Evolutionary conservation across 1,139 yeast species (phyloP), one percentile per base, ranked within the genome.

Genomic region (Saccharomyces pastorianus): DNA sequence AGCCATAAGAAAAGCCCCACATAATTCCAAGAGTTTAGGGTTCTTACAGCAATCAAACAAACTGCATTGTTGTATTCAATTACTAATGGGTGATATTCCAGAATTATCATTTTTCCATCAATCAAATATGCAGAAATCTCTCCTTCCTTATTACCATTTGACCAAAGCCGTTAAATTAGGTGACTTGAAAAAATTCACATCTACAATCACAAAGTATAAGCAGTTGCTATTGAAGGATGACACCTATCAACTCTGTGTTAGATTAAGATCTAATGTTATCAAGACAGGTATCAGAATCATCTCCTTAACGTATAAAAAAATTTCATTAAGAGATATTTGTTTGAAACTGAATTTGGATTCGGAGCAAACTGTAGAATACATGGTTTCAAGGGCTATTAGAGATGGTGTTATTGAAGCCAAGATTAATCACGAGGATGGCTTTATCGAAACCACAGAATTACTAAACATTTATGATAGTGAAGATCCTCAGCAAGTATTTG

Each of bases 371-470:
- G 96, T 97, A 1, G 99, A 95, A 73, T 95, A 93, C 70, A 91
- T 93, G 69, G 96, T 93, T 38, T 88, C 96, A 44, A 93, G 95
- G 74, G 95, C 98, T 38, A 93, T 95, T 58, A 84, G 96, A 66
- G 99, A 95, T 70, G 97, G 96, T 54, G 99, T 95, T 52, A 89
- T 95, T 70, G 99, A 93, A 66, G 99, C 99, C 4, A 82, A 84
- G 53, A 86, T 95, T 61, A 88, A 93, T 68, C 97, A 91, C 72
- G 90, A 88, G 69, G 79, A 82, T 61, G 98, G 98, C 1, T 91
- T 76, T 69, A 90, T 95, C 88, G 93, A 90, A 73, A 86, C 95
- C 42, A 85, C 84, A 62, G 98, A 91, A 70, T 76, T 89, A 54
- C 74, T 84, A 64, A 96, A 95, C 70, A 81, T 91, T 48, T 95